These are phyloP conservation scores for Piedraia hortae DNA, from an alignment of 2,329 filamentous ascomycete genomes.

Conservation along the genomic window DNA sequence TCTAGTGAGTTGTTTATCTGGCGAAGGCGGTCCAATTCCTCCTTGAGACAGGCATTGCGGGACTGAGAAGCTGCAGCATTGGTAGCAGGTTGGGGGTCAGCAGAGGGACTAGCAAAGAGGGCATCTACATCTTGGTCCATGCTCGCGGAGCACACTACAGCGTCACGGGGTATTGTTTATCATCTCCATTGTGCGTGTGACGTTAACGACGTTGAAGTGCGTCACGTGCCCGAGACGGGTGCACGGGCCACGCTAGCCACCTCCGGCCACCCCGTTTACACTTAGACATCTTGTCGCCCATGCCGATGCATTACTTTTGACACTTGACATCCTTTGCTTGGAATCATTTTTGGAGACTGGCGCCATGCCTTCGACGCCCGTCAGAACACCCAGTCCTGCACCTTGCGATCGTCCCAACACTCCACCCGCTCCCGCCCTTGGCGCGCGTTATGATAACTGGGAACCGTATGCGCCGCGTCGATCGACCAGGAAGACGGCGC, in stretches of 20 bases:
- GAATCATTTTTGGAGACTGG: too few species aligned
- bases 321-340: too few species aligned
- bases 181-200: too few species aligned
- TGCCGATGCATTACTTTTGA: neutral
- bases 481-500: conserved; percentile 8
- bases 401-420: conserved; percentile 34
- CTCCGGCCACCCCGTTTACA: too few species aligned
- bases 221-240: too few species aligned
- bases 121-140: conserved; percentile 25
- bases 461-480: conserved; percentile 32
- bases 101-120: conserved; percentile 28
- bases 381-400: conserved; percentile 22
- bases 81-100: conserved; percentile 9
- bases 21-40: conserved; percentile 57
- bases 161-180: too few species aligned
- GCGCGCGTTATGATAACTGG: conserved; percentile 35
- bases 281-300: neutral
- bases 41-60: conserved; percentile 45
- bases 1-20: conserved; percentile 77
- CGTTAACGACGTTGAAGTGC: too few species aligned
- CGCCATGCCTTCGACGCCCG: conserved; percentile 3
- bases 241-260: too few species aligned
- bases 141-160: neutral
- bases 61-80: conserved; percentile 6
- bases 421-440: conserved; percentile 40